Conservation (phyloP, 495 filamentous ascomycete species). For the Staphylotrichum tortipilum region DNA sequence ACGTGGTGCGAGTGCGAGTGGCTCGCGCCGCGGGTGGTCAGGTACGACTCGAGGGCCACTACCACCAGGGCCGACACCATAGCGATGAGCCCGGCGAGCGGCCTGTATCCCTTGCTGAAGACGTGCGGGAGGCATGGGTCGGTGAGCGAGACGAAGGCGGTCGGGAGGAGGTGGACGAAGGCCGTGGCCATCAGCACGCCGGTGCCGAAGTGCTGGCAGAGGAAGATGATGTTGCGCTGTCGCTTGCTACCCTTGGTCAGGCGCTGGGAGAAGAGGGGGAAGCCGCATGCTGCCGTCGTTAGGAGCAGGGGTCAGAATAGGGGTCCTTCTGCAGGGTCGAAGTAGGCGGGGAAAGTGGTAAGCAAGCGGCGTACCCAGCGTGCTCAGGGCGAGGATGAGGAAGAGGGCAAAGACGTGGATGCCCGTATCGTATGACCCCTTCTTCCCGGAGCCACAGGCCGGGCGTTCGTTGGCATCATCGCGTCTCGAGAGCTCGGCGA, state of each 20-base stretch:
- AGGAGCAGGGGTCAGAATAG: not conserved
- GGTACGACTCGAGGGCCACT: conserved; percentile 67
- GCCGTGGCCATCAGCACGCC: conserved; percentile 84
- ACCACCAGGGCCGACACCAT: conserved; percentile 72
- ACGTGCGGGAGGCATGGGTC: conserved; percentile 69
- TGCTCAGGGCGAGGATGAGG: conserved; percentile 63
- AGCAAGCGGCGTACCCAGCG: conserved; percentile 48
- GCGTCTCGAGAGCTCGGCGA: conserved; percentile 43
- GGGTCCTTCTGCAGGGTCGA: too few relatives aligned
- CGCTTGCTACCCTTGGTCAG: conserved; percentile 33
- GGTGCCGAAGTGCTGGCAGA: conserved; percentile 77
- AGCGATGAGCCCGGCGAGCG: conserved; percentile 69
- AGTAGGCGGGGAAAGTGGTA: too few relatives aligned
- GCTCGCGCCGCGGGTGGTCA: conserved; percentile 48
- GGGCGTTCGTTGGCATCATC: conserved; percentile 35
- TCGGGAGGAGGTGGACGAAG: conserved; percentile 78
- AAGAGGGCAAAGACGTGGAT: conserved; percentile 71
- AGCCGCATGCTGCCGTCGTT: conserved; percentile 52
- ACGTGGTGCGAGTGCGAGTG: conserved; percentile 44
- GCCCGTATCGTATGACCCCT: conserved; percentile 55
- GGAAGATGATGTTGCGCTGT: conserved; percentile 51
- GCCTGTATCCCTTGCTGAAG: conserved; percentile 64
- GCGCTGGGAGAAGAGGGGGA: conserved; percentile 49
- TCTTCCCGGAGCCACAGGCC: conserved; percentile 53
- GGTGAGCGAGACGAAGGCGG: conserved; percentile 70